Evolutionary conservation across 768 basidiomycete species (phyloP).

Genomic region (Lepiota venenata): DNA sequence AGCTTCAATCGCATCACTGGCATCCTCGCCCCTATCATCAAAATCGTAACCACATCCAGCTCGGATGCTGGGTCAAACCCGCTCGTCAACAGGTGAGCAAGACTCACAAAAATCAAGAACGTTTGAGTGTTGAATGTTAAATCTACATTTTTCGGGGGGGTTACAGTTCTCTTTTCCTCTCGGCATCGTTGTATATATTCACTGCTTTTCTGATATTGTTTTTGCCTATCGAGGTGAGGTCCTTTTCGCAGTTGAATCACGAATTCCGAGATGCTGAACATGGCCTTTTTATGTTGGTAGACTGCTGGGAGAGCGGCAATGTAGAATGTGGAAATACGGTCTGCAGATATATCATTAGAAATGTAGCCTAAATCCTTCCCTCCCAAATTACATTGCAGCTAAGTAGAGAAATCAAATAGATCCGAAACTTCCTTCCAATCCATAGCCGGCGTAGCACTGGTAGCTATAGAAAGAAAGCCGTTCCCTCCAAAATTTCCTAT

Average conservation of each 20-base stretch:
- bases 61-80: conserved; percentile 25
- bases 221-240: conserved; percentile 44
- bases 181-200: conserved; percentile 42
- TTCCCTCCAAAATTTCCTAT: too few species aligned
- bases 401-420: too few species aligned
- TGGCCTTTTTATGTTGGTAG: conserved; percentile 11
- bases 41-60: conserved; percentile 38
- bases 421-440: too few species aligned
- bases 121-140: neutral
- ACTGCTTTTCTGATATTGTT: conserved; percentile 36
- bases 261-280: neutral
- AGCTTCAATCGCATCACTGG: conserved; percentile 48
- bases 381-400: too few species aligned
- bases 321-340: conserved; percentile 10
- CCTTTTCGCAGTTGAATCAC: neutral
- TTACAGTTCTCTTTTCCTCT: conserved; percentile 43
- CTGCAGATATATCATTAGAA: too few species aligned
- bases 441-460: too few species aligned
- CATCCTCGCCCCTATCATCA: conserved; percentile 45
- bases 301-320: conserved; percentile 33
- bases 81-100: conserved; percentile 32
- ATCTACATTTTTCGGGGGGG: neutral
- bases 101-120: neutral
- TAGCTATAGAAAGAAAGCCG: too few species aligned
- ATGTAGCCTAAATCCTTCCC: too few species aligned